Evolutionary conservation across 257 asterid genomes (phyloP).

Genomic region (Leonotis leonurus): DNA sequence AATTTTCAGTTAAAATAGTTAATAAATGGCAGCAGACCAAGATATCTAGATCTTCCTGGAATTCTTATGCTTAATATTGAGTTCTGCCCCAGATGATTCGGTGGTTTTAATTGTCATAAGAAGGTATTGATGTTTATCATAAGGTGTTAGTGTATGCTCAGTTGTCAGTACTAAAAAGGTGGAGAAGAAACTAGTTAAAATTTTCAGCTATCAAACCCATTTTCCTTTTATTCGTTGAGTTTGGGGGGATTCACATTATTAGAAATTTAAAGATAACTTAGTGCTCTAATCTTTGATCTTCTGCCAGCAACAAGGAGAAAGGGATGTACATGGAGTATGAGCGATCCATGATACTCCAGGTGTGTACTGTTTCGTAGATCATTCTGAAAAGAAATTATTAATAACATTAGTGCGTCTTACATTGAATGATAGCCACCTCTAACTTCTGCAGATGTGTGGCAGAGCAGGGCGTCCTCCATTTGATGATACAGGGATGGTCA

Average conservation of each 20-base stretch:
- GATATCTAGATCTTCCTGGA: neutral
- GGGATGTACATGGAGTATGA: constrained; percentile 92
- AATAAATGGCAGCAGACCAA: neutral
- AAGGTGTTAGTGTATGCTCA: too few relatives aligned
- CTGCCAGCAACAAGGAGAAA: constrained; percentile 87
- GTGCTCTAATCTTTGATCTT: constrained; percentile 16
- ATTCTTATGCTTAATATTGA: neutral
- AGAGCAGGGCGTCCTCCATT: constrained; percentile 99
- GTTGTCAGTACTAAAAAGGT: neutral
- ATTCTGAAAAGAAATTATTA: neutral
- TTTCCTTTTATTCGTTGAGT: constrained; percentile 3
- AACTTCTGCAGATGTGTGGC: constrained; percentile 83
- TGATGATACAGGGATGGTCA: constrained; percentile 91
- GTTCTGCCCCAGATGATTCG: neutral
- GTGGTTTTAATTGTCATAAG: neutral
- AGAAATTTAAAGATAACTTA: constrained; percentile 5
- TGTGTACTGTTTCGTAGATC: constrained; percentile 20
- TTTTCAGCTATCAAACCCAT: constrained; percentile 10
- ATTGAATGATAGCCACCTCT: constrained; percentile 17
- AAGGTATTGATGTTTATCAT: neutral
- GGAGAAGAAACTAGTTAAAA: neutral
- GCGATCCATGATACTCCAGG: constrained; percentile 90
- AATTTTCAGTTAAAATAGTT: constrained; percentile 1
- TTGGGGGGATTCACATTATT: constrained; percentile 7
- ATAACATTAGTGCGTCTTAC: constrained; percentile 9